These are phyloP conservation scores for Pythium sp. DNA, from an alignment of 352 stramenopile genomes.

Conservation along the genomic window DNA sequence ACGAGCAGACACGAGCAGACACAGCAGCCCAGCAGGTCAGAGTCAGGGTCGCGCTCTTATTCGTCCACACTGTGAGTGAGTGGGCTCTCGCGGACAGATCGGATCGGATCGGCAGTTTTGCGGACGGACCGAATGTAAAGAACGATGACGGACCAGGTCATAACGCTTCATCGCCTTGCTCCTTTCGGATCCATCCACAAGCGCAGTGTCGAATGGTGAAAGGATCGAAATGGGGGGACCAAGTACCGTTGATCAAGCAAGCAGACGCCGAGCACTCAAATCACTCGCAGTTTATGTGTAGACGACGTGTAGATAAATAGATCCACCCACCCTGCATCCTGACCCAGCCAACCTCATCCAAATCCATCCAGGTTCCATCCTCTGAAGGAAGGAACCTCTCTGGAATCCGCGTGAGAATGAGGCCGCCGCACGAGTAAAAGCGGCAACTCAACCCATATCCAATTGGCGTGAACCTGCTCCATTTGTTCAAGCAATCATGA, in stretches of 20 bases:
- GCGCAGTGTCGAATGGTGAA: not conserved
- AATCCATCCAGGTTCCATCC: too few relatives aligned
- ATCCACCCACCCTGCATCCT: not conserved
- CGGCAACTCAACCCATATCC: too few relatives aligned
- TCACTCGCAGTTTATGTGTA: not conserved
- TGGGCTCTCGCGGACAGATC: not conserved
- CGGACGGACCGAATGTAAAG: not conserved
- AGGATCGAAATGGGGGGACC: not conserved
- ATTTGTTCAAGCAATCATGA: too few relatives aligned
- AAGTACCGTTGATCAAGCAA: not conserved
- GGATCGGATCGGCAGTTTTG: not conserved
- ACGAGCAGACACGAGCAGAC: constrained; percentile 8
- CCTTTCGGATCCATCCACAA: not conserved
- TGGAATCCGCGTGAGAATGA: too few relatives aligned
- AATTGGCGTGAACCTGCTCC: too few relatives aligned
- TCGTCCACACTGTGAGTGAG: not conserved
- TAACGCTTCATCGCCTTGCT: not conserved
- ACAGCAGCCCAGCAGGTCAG: not conserved
- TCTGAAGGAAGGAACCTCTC: too few relatives aligned
- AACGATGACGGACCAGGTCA: not conserved
- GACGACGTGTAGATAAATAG: not conserved
- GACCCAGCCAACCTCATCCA: too few relatives aligned
- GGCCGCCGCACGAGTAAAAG: too few relatives aligned
- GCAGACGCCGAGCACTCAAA: not conserved
- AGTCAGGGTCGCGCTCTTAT: not conserved